Base-by-base conservation (phyloP, 2,329 filamentous ascomycete genomes). In the Epichloe bromicola region DNA sequence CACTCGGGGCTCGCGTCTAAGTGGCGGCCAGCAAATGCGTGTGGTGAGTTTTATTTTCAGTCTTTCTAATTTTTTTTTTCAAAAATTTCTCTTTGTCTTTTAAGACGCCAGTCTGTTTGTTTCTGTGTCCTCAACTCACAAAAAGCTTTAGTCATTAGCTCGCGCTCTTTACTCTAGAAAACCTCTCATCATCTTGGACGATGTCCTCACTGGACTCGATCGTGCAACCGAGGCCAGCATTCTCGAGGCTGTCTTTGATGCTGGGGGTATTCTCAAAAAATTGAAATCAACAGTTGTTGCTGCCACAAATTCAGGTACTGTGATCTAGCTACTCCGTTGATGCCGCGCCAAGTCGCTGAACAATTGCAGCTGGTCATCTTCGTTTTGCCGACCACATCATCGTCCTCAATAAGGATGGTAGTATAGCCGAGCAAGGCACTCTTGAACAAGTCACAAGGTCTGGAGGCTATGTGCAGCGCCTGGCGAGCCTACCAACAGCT, bases 191-290 rank as follows among this genome's bases (percentile, higher is more conserved):
- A 54, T 67, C 6, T 53, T 67, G 1, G 65, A 67, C 33, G 65
- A 67, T 36, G 60, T 64, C 5, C 56, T 67, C 15, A 65, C 61
- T 1, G 65, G 65, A 3, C 59, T 69, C 3, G 67, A 70, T 48
- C 57, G 61, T 5, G 57, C 65, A 7, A 71, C 70, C 0, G 67
- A 70, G 45, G 57, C 65, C 23, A 60, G 62, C 10, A 65, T 71
- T 1, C 66, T 70, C 36, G 55, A 60, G 0, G 57, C 58, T 2
- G 63, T 71, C 0, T 68, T 72, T 47, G 61, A 63, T 1, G 26
- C 30, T 4, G 57, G 57, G 57, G 66, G 68, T 0, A 48, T 71
- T 10, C 51, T 66, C 8, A 54, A 52, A 51, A 40, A 53, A 10
- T 50, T 56, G n/a, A 52, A 55, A 3, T 47, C 54, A 1, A 63